phyloP scores from a whole-genome alignment of 768 basidiomycete species.

The Pulveroboletus frians region DNA sequence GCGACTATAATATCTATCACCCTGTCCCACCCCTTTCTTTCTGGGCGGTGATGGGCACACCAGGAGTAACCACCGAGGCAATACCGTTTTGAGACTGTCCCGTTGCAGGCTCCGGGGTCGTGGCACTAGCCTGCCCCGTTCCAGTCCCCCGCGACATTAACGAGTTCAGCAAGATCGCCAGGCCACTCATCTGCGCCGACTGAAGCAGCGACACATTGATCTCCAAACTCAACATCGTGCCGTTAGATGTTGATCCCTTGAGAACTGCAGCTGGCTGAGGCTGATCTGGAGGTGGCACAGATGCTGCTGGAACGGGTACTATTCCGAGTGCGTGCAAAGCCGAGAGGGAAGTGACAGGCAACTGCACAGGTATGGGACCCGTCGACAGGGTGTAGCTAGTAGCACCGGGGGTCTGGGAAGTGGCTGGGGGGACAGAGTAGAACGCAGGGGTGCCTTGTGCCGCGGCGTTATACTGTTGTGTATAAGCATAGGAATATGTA shows the following conservation, averaged over 20 bases:
- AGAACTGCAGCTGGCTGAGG: conserved; percentile 73
- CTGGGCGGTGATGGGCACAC: conserved; percentile 7
- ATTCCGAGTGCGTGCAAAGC: conserved; percentile 70
- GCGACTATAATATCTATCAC: conserved; percentile 14
- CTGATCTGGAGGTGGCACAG: conserved; percentile 49
- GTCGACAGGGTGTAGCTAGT: conserved; percentile 30
- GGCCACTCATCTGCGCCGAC: conserved; percentile 69
- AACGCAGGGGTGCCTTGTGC: conserved; percentile 21
- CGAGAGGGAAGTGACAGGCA: conserved; percentile 55
- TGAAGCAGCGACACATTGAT: conserved; percentile 74
- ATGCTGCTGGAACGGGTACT: conserved; percentile 56
- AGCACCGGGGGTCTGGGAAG: conserved; percentile 31
- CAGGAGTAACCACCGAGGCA: conserved; percentile 4
- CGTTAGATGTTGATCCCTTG: conserved; percentile 65
- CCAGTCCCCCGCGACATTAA: conserved; percentile 48
- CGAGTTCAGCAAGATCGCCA: conserved; percentile 67
- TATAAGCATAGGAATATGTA: conserved; percentile 59
- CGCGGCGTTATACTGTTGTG: conserved; percentile 45
- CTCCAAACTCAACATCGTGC: conserved; percentile 68
- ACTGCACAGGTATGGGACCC: conserved; percentile 54
- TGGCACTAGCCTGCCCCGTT: conserved; percentile 18
- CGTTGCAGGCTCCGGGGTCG: conserved; percentile 8
- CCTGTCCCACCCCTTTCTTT: conserved; percentile 21
- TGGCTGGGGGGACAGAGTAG: conserved; percentile 28
- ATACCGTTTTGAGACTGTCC: conserved; percentile 17